Percentiles rank a stretch among this genome's conserved stretches.
Evolutionary conservation across 495 filamentous ascomycete species (phyloP).

Genomic region (Letharia lupina): DNA sequence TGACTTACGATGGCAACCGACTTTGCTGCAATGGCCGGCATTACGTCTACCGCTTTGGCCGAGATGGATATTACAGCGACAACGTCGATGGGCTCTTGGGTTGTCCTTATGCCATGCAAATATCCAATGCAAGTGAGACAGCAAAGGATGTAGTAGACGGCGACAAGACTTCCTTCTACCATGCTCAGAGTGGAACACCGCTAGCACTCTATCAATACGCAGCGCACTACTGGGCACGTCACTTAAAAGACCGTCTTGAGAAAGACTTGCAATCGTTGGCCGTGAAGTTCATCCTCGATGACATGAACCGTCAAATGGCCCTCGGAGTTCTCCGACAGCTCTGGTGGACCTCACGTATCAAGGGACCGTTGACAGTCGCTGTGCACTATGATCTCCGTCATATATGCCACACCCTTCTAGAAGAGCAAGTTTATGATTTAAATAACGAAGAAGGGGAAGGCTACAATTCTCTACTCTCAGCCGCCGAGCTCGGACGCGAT

Average conservation of each 20-base stretch:
- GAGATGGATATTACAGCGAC: neutral
- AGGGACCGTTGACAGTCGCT: slow-evolving; percentile 1
- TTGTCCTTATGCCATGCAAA: neutral
- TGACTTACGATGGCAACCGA: neutral
- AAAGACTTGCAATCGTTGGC: slow-evolving; percentile 3
- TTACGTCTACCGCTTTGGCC: neutral
- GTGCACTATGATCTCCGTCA: slow-evolving; percentile 4
- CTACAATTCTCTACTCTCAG: neutral
- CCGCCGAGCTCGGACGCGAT: slow-evolving; percentile 7
- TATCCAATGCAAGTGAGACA: neutral
- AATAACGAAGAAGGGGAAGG: neutral
- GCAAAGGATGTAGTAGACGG: neutral
- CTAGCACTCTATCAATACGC: slow-evolving; percentile 29
- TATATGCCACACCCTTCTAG: neutral
- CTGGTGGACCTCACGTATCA: slow-evolving; percentile 7
- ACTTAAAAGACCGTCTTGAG: slow-evolving; percentile 26
- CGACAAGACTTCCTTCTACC: slow-evolving; percentile 26
- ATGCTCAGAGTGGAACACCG: neutral
- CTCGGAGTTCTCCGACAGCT: neutral
- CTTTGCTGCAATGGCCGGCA: neutral
- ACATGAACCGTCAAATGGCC: neutral
- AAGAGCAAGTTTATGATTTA: neutral
- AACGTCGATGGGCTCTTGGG: neutral
- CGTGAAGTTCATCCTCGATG: slow-evolving; percentile 4
- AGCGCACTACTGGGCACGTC: slow-evolving; percentile 35